phyloP scores from a whole-genome alignment of 306 rosid genomes.

The Acacia confusa region DNA sequence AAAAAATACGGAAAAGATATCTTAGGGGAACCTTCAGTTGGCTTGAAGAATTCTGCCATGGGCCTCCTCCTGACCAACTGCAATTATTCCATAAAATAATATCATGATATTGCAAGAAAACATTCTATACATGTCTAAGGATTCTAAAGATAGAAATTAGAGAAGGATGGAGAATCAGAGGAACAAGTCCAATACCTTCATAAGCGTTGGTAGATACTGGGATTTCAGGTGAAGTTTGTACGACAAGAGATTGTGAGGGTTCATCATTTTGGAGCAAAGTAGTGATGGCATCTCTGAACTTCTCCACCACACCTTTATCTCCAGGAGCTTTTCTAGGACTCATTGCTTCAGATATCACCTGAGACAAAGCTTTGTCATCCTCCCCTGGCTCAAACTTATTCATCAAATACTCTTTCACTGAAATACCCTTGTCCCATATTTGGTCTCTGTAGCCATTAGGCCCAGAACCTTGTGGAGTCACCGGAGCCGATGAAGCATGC shows the following conservation, averaged over 20 bases:
- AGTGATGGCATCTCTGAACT: conserved; percentile 74
- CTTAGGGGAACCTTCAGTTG: conserved; percentile 43
- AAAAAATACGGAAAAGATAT: neutral
- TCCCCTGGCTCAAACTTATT: conserved; percentile 88
- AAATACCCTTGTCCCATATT: conserved; percentile 76
- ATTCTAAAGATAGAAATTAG: neutral
- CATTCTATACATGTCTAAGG: neutral
- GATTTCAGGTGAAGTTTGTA: conserved; percentile 27
- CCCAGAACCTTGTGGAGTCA: conserved; percentile 17
- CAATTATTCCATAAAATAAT: conserved; percentile 29
- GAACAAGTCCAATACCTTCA: conserved; percentile 45
- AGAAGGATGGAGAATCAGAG: neutral
- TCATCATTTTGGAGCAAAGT: conserved; percentile 66
- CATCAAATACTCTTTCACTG: conserved; percentile 71
- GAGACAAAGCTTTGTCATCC: conserved; percentile 83
- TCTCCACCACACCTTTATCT: conserved; percentile 71
- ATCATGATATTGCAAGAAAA: neutral
- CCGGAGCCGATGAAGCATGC: conserved; percentile 24
- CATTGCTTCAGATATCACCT: conserved; percentile 73
- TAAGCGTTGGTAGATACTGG: conserved; percentile 46
- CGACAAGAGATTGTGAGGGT: conserved; percentile 29
- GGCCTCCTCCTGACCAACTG: conserved; percentile 66
- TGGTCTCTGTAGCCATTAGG: conserved; percentile 31
- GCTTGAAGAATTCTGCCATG: conserved; percentile 74
- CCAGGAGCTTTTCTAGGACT: conserved; percentile 59